Evolutionary conservation across 768 basidiomycete species (phyloP).

Genomic region (Termitomyces sp.): DNA sequence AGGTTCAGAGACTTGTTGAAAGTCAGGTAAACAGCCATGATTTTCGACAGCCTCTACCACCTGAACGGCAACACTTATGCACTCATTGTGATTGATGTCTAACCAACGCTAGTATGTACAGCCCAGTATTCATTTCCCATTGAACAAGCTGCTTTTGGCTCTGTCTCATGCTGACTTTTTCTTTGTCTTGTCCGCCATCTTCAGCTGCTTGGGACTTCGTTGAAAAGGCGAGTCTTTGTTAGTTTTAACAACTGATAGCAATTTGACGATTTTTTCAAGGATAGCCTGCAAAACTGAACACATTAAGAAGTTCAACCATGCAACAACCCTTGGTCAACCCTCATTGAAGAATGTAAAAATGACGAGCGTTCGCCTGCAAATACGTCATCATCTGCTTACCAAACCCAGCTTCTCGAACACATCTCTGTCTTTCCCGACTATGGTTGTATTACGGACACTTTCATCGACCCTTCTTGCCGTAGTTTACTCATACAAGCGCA

Average conservation of each 20-base stretch:
- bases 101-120: too few relatives aligned
- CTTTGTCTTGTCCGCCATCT: not conserved
- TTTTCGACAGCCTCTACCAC: too few relatives aligned
- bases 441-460: not conserved
- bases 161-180: not conserved
- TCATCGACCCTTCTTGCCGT: conserved; percentile 1
- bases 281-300: not conserved
- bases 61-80: too few relatives aligned
- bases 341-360: not conserved
- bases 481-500: not conserved
- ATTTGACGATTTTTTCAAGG: not conserved
- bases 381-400: not conserved
- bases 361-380: not conserved
- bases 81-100: too few relatives aligned
- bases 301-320: not conserved
- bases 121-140: not conserved
- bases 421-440: too few relatives aligned
- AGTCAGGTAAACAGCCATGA: too few relatives aligned
- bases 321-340: not conserved
- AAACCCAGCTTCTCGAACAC: not conserved
- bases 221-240: not conserved
- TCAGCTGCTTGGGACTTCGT: not conserved
- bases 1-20: too few relatives aligned
- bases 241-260: not conserved
- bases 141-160: not conserved